Conservation (phyloP, 1,139 yeast genomes). For the Yamadazyma triangularis region DNA sequence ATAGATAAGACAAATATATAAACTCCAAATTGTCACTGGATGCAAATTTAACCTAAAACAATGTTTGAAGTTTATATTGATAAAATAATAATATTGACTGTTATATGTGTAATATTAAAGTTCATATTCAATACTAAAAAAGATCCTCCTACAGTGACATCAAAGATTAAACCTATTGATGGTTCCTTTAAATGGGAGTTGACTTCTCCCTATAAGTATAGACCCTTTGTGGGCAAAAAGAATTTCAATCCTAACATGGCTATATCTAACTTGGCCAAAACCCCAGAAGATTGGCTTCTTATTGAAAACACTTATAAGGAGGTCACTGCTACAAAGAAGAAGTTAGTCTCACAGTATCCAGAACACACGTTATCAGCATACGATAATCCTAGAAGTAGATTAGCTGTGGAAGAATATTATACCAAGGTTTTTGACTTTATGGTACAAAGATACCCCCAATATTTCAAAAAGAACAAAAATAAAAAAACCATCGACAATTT, state of each 20-base stretch:
- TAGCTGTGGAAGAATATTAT: conserved; percentile 33
- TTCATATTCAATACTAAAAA: too few species aligned
- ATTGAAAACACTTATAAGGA: conserved; percentile 32
- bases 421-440: conserved; percentile 22
- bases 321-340: conserved; percentile 18
- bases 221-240: conserved; percentile 44
- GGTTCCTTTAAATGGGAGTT: conserved; percentile 43
- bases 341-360: conserved; percentile 15
- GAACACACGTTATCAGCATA: conserved; percentile 21
- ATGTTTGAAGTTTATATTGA: too few species aligned
- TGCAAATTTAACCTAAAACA: too few species aligned
- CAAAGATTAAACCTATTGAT: conserved; percentile 13
- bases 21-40: too few species aligned
- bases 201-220: conserved; percentile 44
- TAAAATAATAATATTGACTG: too few species aligned
- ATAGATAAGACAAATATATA: too few species aligned
- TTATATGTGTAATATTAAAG: too few species aligned
- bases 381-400: conserved; percentile 14
- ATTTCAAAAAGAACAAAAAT: conserved; percentile 16
- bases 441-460: conserved; percentile 29
- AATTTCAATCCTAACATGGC: conserved; percentile 39
- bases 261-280: conserved; percentile 23
- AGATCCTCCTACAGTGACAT: too few species aligned
- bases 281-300: conserved; percentile 35
- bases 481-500: conserved; percentile 17